Base-by-base conservation (phyloP, 495 filamentous ascomycete species). In the Talaromyces liani region DNA sequence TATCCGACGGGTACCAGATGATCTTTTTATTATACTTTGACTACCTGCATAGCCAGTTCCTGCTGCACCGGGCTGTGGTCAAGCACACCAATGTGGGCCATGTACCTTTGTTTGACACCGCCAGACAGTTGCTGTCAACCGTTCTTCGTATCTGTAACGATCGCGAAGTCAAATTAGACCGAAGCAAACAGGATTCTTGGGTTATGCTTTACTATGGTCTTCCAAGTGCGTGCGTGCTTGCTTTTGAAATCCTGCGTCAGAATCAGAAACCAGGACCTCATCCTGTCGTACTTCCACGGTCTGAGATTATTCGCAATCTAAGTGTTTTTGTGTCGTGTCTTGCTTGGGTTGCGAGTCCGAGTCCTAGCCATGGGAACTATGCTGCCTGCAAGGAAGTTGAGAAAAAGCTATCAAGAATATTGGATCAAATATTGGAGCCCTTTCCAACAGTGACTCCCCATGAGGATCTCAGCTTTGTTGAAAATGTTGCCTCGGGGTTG, bases 221-320 rank as follows among this genome's bases (percentile, higher is more conserved):
- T 4, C 86, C 82, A 3, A 74, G 77, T 14, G 85, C 84, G 3
- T 83, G 83, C 7, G 81, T 87, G 56, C 78, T 88, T 18, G 81
- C 83, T 25, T 76, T 88, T 53, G 87, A 89, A 66, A 78, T 89
- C 12, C 72, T 87, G 6, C 83, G 79, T 55, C 84, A 87, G 63
- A 81, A 81, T 12, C 80, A 82, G 63, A 69, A 73, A 4, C 69
- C 75, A 0, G 67, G 71, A 4, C 67, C 76, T 51, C 66, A 73
- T 57, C 60, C 66, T 25, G 63, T 76, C 33, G 62, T 75, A 61
- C 70, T 84, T 4, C 84, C 85, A 0, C 80, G 85, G 16, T 84
- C 86, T 1, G 82, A 85, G 65, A 75, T 84, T 9, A 84, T 88
- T 36, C 86, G 87, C 51, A 85, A 87, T 61, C 75, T 88, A 6